Evolutionary conservation across 441 rosid genomes (phyloP), one percentile per base, ranked within the genome.

Genomic region (Hypseocharis bilobata): DNA sequence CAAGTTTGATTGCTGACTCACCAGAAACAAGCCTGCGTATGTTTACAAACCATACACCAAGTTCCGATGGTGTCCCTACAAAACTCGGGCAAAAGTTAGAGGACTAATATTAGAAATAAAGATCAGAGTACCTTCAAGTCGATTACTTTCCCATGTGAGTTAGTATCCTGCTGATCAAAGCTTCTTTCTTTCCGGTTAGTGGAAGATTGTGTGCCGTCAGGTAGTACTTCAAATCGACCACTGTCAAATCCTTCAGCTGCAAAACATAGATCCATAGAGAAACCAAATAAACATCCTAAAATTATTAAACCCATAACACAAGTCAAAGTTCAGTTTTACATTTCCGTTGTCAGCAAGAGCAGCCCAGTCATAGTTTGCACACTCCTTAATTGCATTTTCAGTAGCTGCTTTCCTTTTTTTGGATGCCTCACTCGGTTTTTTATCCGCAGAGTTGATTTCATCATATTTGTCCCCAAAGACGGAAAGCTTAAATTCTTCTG

Each of bases 191-290:
- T 55, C 98, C 97, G 3, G 77, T 1, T 40, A 84, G 52, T 2
- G 90, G 79, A 63, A 90, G 95, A 62, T 72, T 59, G 72, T 88
- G 80, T 3, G 86, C 91, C 0, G 71, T 75, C 82, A 90, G 77
- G 81, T 90, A 85, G 63, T 70, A 45, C 85, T 85, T 90, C 74
- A 87, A 74, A 64, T 85, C 91, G 1, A 28, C 77, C 54, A 90
- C 90, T 0, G 92, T 87, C 82, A 88, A 71, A 71, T 85, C 82
- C 82, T 86, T 93, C 77, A 93, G 64, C 98, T 88, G 88, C 75
- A 74, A 74, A 68, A 64, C 11, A 60, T 34, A 7, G 36, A 62
- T 1, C 23, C 30, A 42, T 1, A 40, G 6, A 6, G 8, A 14
- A 54, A 51, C 29, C 55, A 67, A 19, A 45, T n/a, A n/a, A n/a